Evolutionary conservation across 2,329 filamentous ascomycete species (phyloP).

Genomic region (Paraconiothyrium brasiliense): DNA sequence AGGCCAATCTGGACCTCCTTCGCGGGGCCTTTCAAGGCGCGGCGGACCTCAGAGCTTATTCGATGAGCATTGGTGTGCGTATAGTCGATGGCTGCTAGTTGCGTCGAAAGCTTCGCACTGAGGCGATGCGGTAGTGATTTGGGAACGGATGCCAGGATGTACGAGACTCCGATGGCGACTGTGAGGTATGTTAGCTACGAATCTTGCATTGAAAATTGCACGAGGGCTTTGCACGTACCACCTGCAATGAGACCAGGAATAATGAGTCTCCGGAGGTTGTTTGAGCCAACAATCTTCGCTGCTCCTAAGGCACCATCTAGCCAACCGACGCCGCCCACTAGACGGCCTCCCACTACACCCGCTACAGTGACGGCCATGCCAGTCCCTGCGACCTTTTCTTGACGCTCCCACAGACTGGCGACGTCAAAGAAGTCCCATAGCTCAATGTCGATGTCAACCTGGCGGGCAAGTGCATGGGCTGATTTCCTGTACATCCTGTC

Average conservation of each 20-base stretch:
- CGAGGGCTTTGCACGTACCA: slow-evolving; percentile 66
- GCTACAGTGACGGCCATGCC: slow-evolving; percentile 94
- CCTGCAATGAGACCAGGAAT: slow-evolving; percentile 81
- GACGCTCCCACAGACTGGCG: slow-evolving; percentile 80
- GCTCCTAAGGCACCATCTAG: slow-evolving; percentile 86
- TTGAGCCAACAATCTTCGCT: slow-evolving; percentile 80
- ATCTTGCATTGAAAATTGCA: neutral
- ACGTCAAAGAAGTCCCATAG: slow-evolving; percentile 94
- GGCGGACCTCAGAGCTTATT: slow-evolving; percentile 85
- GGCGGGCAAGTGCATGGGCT: slow-evolving; percentile 80
- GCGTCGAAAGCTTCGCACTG: slow-evolving; percentile 81
- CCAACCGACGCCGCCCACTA: slow-evolving; percentile 87
- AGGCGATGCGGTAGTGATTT: slow-evolving; percentile 87
- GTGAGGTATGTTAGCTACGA: slow-evolving; percentile 22
- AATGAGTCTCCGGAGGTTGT: slow-evolving; percentile 81
- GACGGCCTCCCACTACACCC: slow-evolving; percentile 81
- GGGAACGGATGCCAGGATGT: slow-evolving; percentile 87
- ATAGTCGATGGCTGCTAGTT: slow-evolving; percentile 86
- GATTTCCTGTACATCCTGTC: slow-evolving; percentile 94
- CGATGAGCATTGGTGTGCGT: slow-evolving; percentile 87
- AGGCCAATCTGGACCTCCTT: slow-evolving; percentile 85
- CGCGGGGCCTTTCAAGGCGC: slow-evolving; percentile 86
- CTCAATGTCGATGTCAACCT: slow-evolving; percentile 88
- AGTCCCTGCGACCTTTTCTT: slow-evolving; percentile 94
- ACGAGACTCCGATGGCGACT: slow-evolving; percentile 80